phyloP scores from a whole-genome alignment of 1,284 basidiomycete genomes.

The Sutorius eximius region DNA sequence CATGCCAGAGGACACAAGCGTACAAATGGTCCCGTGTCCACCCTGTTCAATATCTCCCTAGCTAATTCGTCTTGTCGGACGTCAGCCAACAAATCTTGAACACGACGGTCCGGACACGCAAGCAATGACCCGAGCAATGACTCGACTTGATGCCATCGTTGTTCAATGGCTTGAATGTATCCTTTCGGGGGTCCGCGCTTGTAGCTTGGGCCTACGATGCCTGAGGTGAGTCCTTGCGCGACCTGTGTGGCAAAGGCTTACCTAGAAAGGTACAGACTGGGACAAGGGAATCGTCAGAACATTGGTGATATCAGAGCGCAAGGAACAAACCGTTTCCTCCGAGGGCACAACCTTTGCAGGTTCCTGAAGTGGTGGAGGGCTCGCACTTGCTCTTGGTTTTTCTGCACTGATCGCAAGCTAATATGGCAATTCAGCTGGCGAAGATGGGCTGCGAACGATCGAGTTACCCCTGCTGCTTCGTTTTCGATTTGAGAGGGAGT shows the following conservation, averaged over 20 bases:
- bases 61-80: conserved; percentile 70
- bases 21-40: conserved; percentile 76
- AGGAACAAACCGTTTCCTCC: conserved; percentile 57
- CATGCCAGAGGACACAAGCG: conserved; percentile 7
- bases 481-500: conserved; percentile 49
- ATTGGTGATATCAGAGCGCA: background rate
- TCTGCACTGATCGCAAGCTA: conserved; percentile 82
- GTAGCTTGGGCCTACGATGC: conserved; percentile 66
- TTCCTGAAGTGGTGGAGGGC: conserved; percentile 47
- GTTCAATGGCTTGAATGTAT: conserved; percentile 88
- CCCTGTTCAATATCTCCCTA: conserved; percentile 66
- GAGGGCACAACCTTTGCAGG: conserved; percentile 69
- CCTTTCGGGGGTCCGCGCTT: conserved; percentile 88
- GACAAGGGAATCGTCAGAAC: conserved; percentile 15
- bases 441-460: conserved; percentile 5
- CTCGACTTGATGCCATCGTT: conserved; percentile 86
- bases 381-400: conserved; percentile 88
- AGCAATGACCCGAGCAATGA: conserved; percentile 78
- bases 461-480: conserved; percentile 65
- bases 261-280: conserved; percentile 78
- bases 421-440: conserved; percentile 7
- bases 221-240: background rate
- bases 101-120: conserved; percentile 68
- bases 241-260: conserved; percentile 29
- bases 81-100: conserved; percentile 67